phyloP scores from a whole-genome alignment of 176 grass and related monocot species.

The Oryza meyeriana region DNA sequence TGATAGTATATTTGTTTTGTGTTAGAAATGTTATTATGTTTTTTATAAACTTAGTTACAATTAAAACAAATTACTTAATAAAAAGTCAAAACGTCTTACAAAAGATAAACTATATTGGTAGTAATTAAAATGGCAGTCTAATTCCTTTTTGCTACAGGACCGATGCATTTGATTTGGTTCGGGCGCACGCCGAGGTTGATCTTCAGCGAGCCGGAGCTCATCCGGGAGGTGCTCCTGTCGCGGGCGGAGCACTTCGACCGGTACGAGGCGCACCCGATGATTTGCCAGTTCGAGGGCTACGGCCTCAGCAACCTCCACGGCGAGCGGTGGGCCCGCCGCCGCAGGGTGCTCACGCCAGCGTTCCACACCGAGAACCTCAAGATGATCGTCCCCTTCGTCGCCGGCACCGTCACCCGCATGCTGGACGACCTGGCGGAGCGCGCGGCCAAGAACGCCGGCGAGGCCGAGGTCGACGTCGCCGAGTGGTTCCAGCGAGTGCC shows the following conservation, averaged over 20 bases:
- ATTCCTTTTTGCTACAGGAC: slow-evolving; percentile 43
- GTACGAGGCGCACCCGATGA: slow-evolving; percentile 80
- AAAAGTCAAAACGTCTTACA: too few relatives aligned
- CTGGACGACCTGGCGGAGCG: slow-evolving; percentile 41
- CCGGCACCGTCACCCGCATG: slow-evolving; percentile 62
- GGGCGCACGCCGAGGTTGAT: slow-evolving; percentile 67
- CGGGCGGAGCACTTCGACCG: slow-evolving; percentile 78
- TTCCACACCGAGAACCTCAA: slow-evolving; percentile 89
- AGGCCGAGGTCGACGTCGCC: slow-evolving; percentile 75
- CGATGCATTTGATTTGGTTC: slow-evolving; percentile 85
- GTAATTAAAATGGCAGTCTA: background rate
- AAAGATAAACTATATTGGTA: too few relatives aligned
- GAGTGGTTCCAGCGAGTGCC: slow-evolving; percentile 72
- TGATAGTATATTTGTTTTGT: too few relatives aligned
- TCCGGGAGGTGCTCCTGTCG: slow-evolving; percentile 78
- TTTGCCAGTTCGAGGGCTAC: slow-evolving; percentile 87
- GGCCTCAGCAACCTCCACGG: slow-evolving; percentile 78
- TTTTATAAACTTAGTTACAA: too few relatives aligned
- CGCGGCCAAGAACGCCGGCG: slow-evolving; percentile 8
- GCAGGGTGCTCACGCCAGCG: slow-evolving; percentile 65
- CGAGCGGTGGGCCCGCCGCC: slow-evolving; percentile 71
- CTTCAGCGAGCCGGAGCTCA: slow-evolving; percentile 71
- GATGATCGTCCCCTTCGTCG: slow-evolving; percentile 62
- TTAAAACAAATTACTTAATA: too few relatives aligned
- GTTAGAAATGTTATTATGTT: too few relatives aligned